Evolutionary conservation across 83 land plant species (phyloP).

Genomic region (Thuja plicata): DNA sequence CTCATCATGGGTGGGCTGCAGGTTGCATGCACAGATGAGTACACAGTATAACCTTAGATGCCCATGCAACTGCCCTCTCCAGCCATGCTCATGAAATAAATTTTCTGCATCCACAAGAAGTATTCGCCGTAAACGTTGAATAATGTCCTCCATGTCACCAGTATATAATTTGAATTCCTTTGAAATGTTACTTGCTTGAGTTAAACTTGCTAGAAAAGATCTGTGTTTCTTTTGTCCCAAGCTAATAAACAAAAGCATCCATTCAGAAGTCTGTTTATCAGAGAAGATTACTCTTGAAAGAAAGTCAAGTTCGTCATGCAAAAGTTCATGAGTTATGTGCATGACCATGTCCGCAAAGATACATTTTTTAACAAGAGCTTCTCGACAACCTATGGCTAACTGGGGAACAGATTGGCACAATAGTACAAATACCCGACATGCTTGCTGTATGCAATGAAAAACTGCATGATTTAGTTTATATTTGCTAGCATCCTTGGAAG

Average conservation of each 20-base stretch:
- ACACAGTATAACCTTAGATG: conserved; percentile 47
- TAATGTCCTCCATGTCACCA: conserved; percentile 24
- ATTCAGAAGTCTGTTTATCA: conserved; percentile 29
- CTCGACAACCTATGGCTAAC: conserved; percentile 36
- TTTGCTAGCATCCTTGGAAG: conserved; percentile 21
- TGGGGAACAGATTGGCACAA: conserved; percentile 36
- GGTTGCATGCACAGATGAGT: conserved; percentile 33
- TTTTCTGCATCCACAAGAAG: conserved; percentile 34
- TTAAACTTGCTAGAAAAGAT: conserved; percentile 8
- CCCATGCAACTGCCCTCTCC: conserved; percentile 38
- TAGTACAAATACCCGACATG: conserved; percentile 19
- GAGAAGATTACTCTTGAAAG: conserved; percentile 35
- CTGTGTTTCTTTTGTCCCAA: conserved; percentile 14
- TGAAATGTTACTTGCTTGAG: background rate
- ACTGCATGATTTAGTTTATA: background rate
- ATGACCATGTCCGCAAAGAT: conserved; percentile 39
- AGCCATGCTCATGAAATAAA: conserved; percentile 32
- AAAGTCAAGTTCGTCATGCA: conserved; percentile 49
- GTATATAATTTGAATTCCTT: conserved; percentile 5
- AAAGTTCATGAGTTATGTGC: conserved; percentile 38
- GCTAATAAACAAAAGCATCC: conserved; percentile 29
- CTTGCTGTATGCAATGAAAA: conserved; percentile 19
- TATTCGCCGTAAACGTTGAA: conserved; percentile 25
- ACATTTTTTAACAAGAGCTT: conserved; percentile 32
- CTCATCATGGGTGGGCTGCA: conserved; percentile 41